Evolutionary conservation across 306 rosid genomes (phyloP).

Genomic region (Corylus heterophylla): DNA sequence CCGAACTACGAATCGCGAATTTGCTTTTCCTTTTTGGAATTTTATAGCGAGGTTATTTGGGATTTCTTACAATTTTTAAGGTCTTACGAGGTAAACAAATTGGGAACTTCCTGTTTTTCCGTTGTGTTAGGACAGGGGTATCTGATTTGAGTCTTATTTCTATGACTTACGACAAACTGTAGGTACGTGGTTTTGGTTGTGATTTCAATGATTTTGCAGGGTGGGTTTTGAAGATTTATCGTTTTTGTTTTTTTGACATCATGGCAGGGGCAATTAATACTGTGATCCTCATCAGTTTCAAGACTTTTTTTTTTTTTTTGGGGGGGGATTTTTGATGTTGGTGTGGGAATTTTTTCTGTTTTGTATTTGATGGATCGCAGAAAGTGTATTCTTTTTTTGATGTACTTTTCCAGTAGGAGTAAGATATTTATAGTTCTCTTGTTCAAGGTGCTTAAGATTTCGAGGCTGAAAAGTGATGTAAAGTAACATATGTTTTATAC

Average conservation of each 20-base stretch:
- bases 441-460: conserved; percentile 6
- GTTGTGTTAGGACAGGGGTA: background rate
- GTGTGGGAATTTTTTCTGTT: background rate
- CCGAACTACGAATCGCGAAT: background rate
- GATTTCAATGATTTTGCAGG: conserved; percentile 1
- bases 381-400: background rate
- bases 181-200: background rate
- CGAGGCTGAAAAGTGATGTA: conserved; percentile 1
- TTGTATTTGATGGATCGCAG: conserved; percentile 14
- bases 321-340: background rate
- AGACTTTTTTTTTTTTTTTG: background rate
- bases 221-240: conserved; percentile 7
- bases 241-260: background rate
- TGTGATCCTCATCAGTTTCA: conserved; percentile 4
- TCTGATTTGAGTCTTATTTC: background rate
- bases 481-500: background rate
- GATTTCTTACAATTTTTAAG: background rate
- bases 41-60: background rate
- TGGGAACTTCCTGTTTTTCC: background rate
- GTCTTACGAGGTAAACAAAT: background rate
- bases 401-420: background rate
- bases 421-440: conserved; percentile 2
- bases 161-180: background rate
- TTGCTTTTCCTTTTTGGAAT: background rate
- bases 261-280: conserved; percentile 4